Base-by-base conservation (phyloP, 768 basidiomycete species). In the Termitomyces sp. region DNA sequence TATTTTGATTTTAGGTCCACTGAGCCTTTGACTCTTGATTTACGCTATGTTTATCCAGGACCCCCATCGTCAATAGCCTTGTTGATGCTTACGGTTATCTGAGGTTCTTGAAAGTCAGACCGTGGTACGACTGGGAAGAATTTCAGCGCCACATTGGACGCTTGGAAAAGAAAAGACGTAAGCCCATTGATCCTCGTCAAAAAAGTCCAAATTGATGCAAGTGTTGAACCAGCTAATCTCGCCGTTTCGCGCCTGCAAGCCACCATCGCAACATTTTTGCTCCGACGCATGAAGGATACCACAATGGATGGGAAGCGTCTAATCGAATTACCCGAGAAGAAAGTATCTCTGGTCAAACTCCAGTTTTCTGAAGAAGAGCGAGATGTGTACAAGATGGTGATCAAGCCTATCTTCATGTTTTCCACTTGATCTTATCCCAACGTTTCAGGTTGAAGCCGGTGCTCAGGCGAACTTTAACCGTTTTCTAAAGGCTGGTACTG, bases 401-500 rank as follows among this genome's bases (percentile, higher is more conserved):
- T 29, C 29, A 29, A 29, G 66, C 56, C 13, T 18, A 29, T 6
- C 12, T 48, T 43, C 12, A 12, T 35, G 31, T 32, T 12, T 29
- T 31, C n/a, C 22, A 33, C 22, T 29, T n/a, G 20, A 42, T 31
- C 6, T 36, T 11, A 50, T 20, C 13, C 23, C 22, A 50, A 11
- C 27, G 31, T 47, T n/a, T 2, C 52, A 81, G 80, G 76, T 85
- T 13, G 83, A 84, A 61, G 70, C 75, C 23, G 64, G 66, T 7
- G 75, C 78, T 42, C 84, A 86, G 57, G 79, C 79, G 1, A 78
- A 70, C 27, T 89, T 91, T 72, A 89, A 89, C 62, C 72, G 78
- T 18, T 88, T 72, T 66, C 69, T 85, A 9, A 68, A 72, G 5
- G 82, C 76, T 5, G 85, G 86, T 1, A 88, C 88, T 0, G 85